Evolutionary conservation across 192 early-diverging fungal species (phyloP), one percentile per base, ranked within the genome.

Genomic region (Gonapodya prolifera): DNA sequence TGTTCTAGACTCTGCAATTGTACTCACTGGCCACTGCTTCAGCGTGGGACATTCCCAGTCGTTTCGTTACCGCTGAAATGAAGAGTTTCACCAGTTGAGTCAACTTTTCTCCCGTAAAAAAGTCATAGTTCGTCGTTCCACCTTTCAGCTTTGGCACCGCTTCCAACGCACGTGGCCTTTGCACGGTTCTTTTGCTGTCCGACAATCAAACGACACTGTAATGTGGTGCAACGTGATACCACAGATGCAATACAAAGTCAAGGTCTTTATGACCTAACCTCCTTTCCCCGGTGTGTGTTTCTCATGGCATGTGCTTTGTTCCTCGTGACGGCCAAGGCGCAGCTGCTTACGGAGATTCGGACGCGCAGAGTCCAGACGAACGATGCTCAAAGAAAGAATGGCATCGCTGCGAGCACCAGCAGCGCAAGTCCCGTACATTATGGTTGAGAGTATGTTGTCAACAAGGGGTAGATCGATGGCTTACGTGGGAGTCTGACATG

Each of bases 371-470:
- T 77, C 86, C 86, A 87, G 80, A 87, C 0, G 87, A 61, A 69
- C 85, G 85, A 13, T 86, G 86, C 45, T 78, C 80, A 87, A 87
- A 0, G 81, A 84, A 69, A 88, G 79, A 29, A 87, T 87, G n/a
- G 81, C 83, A 80, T 87, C 86, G 78, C 88, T 85, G n/a, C 86
- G 76, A 28, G 86, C 78, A 2, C 88, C 86, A 35, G 86, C 87
- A 87, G 84, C 13, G 86, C 81, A 2, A 87, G 75, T 0, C 45
- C 1, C 1, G 34, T 75, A 30, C 1, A 1, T 30, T 1, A 1
- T 0, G 1, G 1, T 29, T 75, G 28, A 30, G 34, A 75, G n/a
- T n/a, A 76, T 1, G 29, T 2, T 31, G 69, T 30, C 23, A 8
- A 76, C 35, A 8, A 76, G 13, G n/a, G 0, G 34, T 18, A 18